Conservation (phyloP, 2,329 filamentous ascomycete genomes). For the Aureobasidium sp. region DNA sequence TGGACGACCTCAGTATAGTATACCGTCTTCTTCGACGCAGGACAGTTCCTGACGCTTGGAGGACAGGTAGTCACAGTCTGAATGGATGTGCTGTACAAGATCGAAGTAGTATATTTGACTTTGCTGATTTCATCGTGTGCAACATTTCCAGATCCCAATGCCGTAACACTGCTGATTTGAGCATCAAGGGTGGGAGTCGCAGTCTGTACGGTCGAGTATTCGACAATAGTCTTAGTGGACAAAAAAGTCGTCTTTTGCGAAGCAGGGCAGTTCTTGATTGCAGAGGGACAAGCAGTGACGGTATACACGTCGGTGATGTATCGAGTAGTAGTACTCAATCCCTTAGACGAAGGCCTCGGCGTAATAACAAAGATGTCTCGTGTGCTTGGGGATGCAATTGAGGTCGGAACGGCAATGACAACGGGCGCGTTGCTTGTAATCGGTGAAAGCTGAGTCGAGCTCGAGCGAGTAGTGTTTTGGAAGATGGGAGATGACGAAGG, state of each 20-base stretch:
- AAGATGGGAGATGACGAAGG: neutral
- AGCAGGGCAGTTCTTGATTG: neutral
- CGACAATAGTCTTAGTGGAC: neutral
- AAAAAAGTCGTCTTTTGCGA: conserved; percentile 2
- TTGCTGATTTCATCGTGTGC: too few species aligned
- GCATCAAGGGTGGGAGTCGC: too few species aligned
- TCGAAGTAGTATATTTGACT: too few species aligned
- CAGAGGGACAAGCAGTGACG: neutral
- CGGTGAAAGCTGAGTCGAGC: neutral
- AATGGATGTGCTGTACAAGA: conserved; percentile 22
- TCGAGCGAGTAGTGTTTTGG: too few species aligned
- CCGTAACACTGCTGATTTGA: too few species aligned
- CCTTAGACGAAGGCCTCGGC: neutral
- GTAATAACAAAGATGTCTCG: neutral
- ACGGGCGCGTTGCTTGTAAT: neutral
- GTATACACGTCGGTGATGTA: neutral
- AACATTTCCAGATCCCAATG: neutral
- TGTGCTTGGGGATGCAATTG: neutral
- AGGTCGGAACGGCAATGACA: neutral
- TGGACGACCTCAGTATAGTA: too few species aligned
- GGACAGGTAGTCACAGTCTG: conserved; percentile 21
- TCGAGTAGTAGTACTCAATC: too few species aligned
- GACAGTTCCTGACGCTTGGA: neutral
- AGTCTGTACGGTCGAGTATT: too few species aligned
- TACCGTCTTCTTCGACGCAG: conserved; percentile 2